Base-by-base conservation (phyloP, 805 yeast species). In the Wickerhamomyces pijperi region DNA sequence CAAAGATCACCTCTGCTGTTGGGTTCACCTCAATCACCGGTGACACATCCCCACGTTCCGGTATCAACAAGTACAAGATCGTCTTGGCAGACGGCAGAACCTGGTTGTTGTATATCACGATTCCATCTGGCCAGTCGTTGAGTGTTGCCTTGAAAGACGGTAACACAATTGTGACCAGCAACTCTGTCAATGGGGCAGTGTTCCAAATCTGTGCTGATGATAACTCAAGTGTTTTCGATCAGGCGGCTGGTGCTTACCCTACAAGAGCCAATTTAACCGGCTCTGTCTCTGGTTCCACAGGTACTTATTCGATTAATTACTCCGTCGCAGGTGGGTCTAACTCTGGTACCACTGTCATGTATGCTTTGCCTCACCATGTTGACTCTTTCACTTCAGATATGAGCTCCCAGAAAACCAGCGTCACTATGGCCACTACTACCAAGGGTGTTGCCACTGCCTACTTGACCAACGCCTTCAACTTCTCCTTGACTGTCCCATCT, bases 341-440 rank as follows among this genome's bases (percentile, higher is more conserved):
- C 28, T 62, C 64, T 7, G 72, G 71, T 0, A 56, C 46, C 1
- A 54, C 67, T 1, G 54, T 80, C 19, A 55, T 80, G 29, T 82
- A 72, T 54, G 84, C 84, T 4, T 63, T 80, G 21, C 84, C 88
- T 13, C 92, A 82, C 55, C 85, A 78, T 46, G 65, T 65, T 25
- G 56, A 56, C 2, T 59, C 74, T 3, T 65, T 78, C 16, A 36
- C 55, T 2, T 44, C 56, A 3, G 62, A 59, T 38, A 39, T 48
- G 32, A n/a, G 36, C 7, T 36, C 48, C 2, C 44, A 57, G 2
- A 49, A 50, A n/a, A 61, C 72, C 2, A 51, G 53, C n/a, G 50
- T 67, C 1, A 48, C 42, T 2, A 49, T 74, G 36, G 68, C 66
- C 39, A 70, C 83, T 0, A 67, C 77, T 6, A 67, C 70, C 1